Evolutionary conservation across 352 stramenopile species (phyloP).

Genomic region (Lagenidium giganteum): DNA sequence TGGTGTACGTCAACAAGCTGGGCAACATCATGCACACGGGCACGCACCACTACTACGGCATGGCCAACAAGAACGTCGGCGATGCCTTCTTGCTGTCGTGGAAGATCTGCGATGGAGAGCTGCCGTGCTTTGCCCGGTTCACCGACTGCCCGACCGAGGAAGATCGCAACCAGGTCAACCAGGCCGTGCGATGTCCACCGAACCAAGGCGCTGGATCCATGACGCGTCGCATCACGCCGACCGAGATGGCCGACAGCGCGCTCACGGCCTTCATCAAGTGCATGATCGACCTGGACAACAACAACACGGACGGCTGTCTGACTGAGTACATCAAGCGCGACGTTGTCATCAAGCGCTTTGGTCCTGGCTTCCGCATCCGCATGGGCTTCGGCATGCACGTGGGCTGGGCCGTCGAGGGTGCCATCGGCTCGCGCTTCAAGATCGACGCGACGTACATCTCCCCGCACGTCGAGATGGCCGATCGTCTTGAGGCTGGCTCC

Average conservation of each 20-base stretch:
- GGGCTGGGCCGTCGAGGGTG: conserved; percentile 95
- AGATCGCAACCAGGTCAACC: conserved; percentile 65
- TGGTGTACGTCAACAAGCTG: conserved; percentile 92
- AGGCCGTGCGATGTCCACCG: conserved; percentile 60
- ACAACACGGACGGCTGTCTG: conserved; percentile 66
- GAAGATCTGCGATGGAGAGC: conserved; percentile 87
- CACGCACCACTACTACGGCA: conserved; percentile 82
- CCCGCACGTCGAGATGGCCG: conserved; percentile 91
- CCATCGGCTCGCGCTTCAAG: conserved; percentile 94
- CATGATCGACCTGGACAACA: conserved; percentile 85
- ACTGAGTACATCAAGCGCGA: conserved; percentile 65
- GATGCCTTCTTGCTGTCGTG: conserved; percentile 94
- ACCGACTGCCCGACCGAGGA: conserved; percentile 73
- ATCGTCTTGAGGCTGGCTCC: conserved; percentile 92
- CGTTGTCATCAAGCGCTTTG: conserved; percentile 83
- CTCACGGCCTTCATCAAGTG: conserved; percentile 95
- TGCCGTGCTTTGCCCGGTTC: conserved; percentile 75
- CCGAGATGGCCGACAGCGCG: conserved; percentile 90
- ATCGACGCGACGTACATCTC: conserved; percentile 98
- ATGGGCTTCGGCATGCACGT: conserved; percentile 96
- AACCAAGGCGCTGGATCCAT: conserved; percentile 63
- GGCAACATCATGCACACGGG: conserved; percentile 87
- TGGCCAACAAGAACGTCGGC: conserved; percentile 88
- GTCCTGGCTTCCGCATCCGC: conserved; percentile 71
- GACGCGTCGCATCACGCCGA: conserved; percentile 69